Percentiles rank a stretch among this genome's conserved stretches.
These are phyloP conservation scores for Diversispora eburnea DNA, from an alignment of 192 early-diverging fungal species.

Conservation along the genomic window DNA sequence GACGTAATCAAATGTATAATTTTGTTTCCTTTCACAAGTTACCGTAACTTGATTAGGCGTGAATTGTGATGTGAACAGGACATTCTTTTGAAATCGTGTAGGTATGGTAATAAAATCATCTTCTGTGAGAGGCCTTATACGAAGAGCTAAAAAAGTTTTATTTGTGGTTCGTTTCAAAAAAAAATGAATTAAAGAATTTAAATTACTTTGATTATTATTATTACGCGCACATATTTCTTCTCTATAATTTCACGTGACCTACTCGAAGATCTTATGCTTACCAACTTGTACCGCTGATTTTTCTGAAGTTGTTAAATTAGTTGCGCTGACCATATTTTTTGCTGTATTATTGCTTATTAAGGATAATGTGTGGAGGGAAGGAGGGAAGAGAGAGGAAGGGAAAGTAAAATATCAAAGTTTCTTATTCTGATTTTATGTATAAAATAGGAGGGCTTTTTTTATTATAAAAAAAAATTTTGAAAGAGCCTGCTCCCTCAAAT, in stretches of 20 bases:
- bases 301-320: not conserved
- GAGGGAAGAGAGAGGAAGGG: no score
- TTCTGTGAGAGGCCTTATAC: not conserved
- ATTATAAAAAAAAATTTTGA: no score
- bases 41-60: not conserved
- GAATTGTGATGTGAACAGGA: not conserved
- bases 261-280: not conserved
- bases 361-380: no score
- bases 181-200: not conserved
- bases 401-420: no score
- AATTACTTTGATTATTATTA: not conserved
- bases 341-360: no score
- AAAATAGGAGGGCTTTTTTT: no score
- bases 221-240: not conserved
- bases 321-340: not conserved
- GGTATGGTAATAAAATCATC: not conserved
- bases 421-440: no score
- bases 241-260: not conserved
- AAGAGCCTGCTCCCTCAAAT: no score
- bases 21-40: slow-evolving; percentile 15
- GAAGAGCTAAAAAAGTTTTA: not conserved
- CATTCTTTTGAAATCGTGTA: slow-evolving; percentile 2
- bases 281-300: slow-evolving; percentile 8
- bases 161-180: not conserved
- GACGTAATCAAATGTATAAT: slow-evolving; percentile 63